Evolutionary conservation across 2,329 filamentous ascomycete species (phyloP), one percentile per base, ranked within the genome.

Genomic region (Phaeomoniella chlamydospora): DNA sequence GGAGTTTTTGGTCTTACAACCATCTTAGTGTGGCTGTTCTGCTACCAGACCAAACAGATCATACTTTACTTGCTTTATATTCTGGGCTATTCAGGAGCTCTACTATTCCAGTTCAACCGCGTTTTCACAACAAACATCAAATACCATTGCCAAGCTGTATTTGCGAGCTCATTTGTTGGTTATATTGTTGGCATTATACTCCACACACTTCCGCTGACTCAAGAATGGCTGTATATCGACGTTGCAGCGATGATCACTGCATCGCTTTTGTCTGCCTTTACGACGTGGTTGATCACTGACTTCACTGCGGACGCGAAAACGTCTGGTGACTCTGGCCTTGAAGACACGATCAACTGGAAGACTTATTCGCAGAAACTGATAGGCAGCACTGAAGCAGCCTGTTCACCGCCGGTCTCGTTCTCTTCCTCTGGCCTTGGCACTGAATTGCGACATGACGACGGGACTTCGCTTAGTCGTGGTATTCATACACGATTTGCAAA

Each of bases 101-200:
- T 60, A 34, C 18, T 59, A 14, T 58, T 59, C 41, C 56, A 60
- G 48, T 58, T 58, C 48, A 60, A 60, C 41, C 51, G 57, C 4
- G 57, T 57, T 39, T 60, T 60, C 44, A 58, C 57, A 11, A 57
- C 48, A 2, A 52, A 56, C 36, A 46, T 56, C 26, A 43, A 41
- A 30, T 45, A 47, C 3, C 56, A 59, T 35, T 49, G 57, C 32
- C 45, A 44, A 15, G 52, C 52, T 5, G 53, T 59, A 33, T 48
- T 59, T n/a, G 41, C 41, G 12, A 49, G 53, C 2, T 53, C 53
- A 2, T 35, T 43, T 11, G 31, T 50, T 4, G 57, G 57, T 0
- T 57, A 56, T 34, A 29, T 51, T 5, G 44, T 49, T 1, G 56
- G 57, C 10, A 53, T 53, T 17, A 39, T 49, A 3, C 39, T 60